Evolutionary conservation across 1,139 yeast species (phyloP).

Genomic region (Debaryomycetaceae sp.): DNA sequence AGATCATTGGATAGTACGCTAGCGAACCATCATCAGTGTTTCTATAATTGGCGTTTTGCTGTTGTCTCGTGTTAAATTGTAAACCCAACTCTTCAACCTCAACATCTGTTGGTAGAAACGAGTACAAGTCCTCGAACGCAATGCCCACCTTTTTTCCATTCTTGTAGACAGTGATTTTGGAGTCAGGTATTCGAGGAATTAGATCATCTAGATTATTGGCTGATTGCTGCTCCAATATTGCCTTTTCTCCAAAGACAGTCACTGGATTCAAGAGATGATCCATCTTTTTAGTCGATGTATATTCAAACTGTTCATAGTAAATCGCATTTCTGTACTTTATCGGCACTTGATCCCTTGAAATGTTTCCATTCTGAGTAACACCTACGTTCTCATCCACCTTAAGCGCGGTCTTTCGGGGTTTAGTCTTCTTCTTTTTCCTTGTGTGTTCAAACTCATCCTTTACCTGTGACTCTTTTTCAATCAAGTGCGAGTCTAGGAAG

Average conservation of each 20-base stretch:
- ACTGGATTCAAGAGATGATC: conserved; percentile 73
- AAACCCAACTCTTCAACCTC: conserved; percentile 24
- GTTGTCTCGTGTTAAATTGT: conserved; percentile 38
- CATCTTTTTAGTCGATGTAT: conserved; percentile 71
- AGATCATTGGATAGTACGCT: conserved; percentile 90
- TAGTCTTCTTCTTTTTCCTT: conserved; percentile 16
- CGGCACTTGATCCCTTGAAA: conserved; percentile 82
- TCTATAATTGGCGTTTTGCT: conserved; percentile 46
- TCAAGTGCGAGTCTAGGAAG: conserved; percentile 13
- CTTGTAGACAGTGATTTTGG: conserved; percentile 64
- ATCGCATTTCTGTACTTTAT: conserved; percentile 75
- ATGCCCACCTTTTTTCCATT: conserved; percentile 70
- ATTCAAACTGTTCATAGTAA: conserved; percentile 85
- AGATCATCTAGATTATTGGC: conserved; percentile 20
- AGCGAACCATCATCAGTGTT: conserved; percentile 74
- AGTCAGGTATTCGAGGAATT: conserved; percentile 48
- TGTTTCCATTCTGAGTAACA: conserved; percentile 26
- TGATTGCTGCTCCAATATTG: conserved; percentile 33
- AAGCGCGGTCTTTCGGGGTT: conserved; percentile 6
- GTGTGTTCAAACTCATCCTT: conserved; percentile 9
- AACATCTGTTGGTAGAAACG: conserved; percentile 61
- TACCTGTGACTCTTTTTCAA: conserved; percentile 4
- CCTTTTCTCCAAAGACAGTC: conserved; percentile 65
- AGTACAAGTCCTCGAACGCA: conserved; percentile 65
- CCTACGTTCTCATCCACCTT: conserved; percentile 16